phyloP scores from a whole-genome alignment of 2,329 filamentous ascomycete genomes.

The Alternaria tenuissima region DNA sequence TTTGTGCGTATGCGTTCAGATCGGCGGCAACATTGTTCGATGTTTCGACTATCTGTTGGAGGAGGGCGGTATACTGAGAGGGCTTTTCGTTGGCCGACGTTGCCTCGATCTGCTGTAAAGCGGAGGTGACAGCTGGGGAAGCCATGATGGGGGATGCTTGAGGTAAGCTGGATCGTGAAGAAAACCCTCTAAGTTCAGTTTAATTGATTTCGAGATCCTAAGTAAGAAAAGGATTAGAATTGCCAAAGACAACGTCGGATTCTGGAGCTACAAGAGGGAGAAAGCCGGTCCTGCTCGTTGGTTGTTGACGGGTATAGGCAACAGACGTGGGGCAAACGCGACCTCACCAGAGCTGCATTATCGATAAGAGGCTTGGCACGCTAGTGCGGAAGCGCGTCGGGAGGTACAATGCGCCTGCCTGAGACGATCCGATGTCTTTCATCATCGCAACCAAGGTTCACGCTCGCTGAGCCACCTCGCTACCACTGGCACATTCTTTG shows the following conservation, averaged over 20 bases:
- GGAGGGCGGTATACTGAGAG: conserved; percentile 65
- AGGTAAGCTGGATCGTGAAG: not conserved
- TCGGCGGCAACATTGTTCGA: conserved; percentile 63
- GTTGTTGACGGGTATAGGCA: conserved; percentile 14
- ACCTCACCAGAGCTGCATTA: conserved; percentile 15
- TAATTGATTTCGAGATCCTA: not conserved
- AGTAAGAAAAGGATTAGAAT: not conserved
- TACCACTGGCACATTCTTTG: conserved; percentile 5
- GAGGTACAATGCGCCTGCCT: conserved; percentile 16
- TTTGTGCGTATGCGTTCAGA: conserved; percentile 72
- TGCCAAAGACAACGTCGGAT: not conserved
- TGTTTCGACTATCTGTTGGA: conserved; percentile 62
- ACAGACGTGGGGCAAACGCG: conserved; percentile 18
- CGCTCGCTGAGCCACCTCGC: conserved; percentile 9
- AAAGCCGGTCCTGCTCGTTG: not conserved
- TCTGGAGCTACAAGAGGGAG: not conserved
- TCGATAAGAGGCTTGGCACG: conserved; percentile 32
- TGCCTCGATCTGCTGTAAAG: conserved; percentile 60
- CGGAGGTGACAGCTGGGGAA: conserved; percentile 58
- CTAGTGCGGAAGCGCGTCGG: conserved; percentile 24
- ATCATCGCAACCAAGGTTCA: conserved; percentile 3
- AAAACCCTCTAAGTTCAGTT: not conserved
- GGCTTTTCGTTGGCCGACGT: conserved; percentile 61
- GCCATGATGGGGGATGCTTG: conserved; percentile 52
- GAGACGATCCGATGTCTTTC: conserved; percentile 15